These are phyloP conservation scores for Candida stauntonica DNA, from an alignment of 805 yeast species.

Conservation along the genomic window DNA sequence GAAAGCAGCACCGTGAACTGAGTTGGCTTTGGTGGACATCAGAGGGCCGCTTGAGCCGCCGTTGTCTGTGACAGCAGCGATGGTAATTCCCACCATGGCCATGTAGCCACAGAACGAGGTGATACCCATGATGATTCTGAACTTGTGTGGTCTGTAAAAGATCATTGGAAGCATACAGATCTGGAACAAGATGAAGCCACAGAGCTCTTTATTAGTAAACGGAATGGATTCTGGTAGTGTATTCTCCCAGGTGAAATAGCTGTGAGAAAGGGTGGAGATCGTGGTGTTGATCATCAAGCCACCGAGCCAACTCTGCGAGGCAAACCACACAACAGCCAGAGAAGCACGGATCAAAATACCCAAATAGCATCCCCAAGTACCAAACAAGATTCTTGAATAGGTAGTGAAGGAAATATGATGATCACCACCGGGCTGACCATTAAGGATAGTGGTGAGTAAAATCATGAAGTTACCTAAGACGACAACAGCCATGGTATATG, in stretches of 20 bases:
- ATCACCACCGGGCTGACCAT: conserved; percentile 44
- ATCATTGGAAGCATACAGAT: conserved; percentile 2
- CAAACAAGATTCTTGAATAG: conserved; percentile 43
- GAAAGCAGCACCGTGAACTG: conserved; percentile 16
- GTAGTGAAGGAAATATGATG: conserved; percentile 48
- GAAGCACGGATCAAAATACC: conserved; percentile 39
- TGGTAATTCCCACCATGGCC: conserved; percentile 8
- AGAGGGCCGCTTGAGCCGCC: conserved; percentile 19
- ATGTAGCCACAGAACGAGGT: conserved; percentile 4
- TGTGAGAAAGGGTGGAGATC: conserved; percentile 1
- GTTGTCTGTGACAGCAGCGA: conserved; percentile 10
- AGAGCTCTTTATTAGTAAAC: conserved; percentile 6
- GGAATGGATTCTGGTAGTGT: conserved; percentile 10
- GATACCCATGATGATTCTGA: conserved; percentile 3
- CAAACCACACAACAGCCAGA: conserved; percentile 23
- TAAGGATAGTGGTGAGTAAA: conserved; percentile 39
- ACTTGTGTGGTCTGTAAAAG: conserved; percentile 4
- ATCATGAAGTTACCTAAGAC: conserved; percentile 43
- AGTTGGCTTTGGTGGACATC: conserved; percentile 7
- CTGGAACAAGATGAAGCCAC: conserved; percentile 9
- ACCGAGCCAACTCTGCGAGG: conserved; percentile 12
- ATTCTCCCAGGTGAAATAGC: conserved; percentile 7
- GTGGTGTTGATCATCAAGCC: conserved; percentile 8
- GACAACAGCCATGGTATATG: conserved; percentile 41
- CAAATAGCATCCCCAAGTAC: conserved; percentile 39